phyloP scores from a whole-genome alignment of 768 basidiomycete species.

The Lyophyllum atratum region DNA sequence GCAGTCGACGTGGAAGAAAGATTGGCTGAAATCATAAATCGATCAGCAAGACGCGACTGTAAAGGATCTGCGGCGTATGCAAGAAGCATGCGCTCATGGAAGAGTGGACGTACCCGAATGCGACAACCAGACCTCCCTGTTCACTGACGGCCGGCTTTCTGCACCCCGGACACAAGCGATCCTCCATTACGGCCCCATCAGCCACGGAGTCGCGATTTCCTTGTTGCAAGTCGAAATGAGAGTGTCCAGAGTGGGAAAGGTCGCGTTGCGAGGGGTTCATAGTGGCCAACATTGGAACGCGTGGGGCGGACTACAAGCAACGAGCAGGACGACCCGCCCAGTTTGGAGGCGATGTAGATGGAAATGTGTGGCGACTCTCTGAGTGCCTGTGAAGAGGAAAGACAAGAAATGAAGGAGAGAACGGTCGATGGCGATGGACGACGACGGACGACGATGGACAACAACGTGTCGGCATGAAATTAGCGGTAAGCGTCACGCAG shows the following conservation, averaged over 20 bases:
- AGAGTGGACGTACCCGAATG: slow-evolving; percentile 77
- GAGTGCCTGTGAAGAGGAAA: slow-evolving; percentile 22
- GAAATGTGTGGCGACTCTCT: slow-evolving; percentile 23
- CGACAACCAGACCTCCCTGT: slow-evolving; percentile 86
- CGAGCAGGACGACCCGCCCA: slow-evolving; percentile 11
- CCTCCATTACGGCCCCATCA: slow-evolving; percentile 39
- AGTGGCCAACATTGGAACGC: slow-evolving; percentile 24
- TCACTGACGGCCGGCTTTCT: slow-evolving; percentile 79
- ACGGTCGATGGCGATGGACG: slow-evolving; percentile 12
- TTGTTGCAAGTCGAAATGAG: slow-evolving; percentile 34
- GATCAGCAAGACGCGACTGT: background rate
- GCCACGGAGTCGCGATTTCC: slow-evolving; percentile 12
- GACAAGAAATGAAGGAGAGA: slow-evolving; percentile 18
- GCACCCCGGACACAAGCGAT: slow-evolving; percentile 81
- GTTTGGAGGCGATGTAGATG: slow-evolving; percentile 17
- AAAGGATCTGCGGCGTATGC: background rate
- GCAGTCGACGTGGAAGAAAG: slow-evolving; percentile 93
- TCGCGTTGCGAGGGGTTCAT: slow-evolving; percentile 26
- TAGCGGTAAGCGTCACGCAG: slow-evolving; percentile 11
- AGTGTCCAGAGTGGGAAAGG: slow-evolving; percentile 28
- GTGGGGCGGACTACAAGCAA: background rate
- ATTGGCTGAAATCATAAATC: slow-evolving; percentile 57
- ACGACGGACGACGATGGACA: background rate
- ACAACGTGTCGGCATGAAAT: slow-evolving; percentile 17
- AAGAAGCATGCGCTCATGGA: slow-evolving; percentile 1